Conservation (phyloP, 1,284 basidiomycete genomes). For the Porodaedalea pini region DNA sequence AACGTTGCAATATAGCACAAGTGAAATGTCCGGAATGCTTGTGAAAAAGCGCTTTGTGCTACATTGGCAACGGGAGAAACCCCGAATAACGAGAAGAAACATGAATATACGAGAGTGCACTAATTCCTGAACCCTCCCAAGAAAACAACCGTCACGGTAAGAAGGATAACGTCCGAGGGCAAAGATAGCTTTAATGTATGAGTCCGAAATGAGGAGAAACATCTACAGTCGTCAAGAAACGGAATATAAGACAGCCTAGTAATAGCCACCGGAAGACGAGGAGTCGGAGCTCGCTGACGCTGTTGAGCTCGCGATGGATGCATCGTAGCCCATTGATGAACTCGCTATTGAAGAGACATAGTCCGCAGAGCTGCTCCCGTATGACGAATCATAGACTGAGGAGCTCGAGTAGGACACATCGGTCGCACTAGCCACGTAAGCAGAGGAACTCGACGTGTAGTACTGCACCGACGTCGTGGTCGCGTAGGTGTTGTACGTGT, state of each 20-base stretch:
- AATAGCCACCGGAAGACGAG: constrained; percentile 12
- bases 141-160: not conserved
- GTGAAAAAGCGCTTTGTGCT: not conserved
- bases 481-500: constrained; percentile 51
- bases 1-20: constrained; percentile 2
- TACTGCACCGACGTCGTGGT: constrained; percentile 28
- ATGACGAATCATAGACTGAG: not conserved
- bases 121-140: constrained; percentile 1
- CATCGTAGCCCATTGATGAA: not conserved
- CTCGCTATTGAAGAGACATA: constrained; percentile 5
- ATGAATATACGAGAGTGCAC: constrained; percentile 7
- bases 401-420: constrained; percentile 3
- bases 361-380: not conserved
- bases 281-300: constrained; percentile 1
- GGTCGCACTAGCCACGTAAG: constrained; percentile 13
- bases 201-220: constrained; percentile 5
- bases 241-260: constrained; percentile 4
- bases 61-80: not conserved
- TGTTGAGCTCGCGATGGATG: not conserved
- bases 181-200: constrained; percentile 10
- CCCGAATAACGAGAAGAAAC: not conserved
- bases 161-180: not conserved
- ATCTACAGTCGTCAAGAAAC: too few relatives aligned
- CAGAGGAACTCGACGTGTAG: constrained; percentile 21
- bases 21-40: not conserved